These are phyloP conservation scores for Solanum aculeatissimum DNA, from an alignment of 305 asterid species.

Conservation along the genomic window DNA sequence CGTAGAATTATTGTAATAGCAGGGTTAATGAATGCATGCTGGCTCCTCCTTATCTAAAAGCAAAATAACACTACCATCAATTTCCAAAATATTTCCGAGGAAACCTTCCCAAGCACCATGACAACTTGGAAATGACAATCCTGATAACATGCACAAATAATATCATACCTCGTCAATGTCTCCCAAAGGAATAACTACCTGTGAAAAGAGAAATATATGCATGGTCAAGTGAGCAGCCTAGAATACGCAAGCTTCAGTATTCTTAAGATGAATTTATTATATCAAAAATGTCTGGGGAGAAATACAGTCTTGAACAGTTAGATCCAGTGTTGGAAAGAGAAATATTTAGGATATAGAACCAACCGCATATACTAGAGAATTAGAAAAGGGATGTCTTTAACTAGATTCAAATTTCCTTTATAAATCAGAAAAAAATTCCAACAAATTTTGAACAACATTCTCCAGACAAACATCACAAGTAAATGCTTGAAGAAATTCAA, in stretches of 20 bases:
- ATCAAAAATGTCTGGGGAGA: not conserved
- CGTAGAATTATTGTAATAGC: slow-evolving; percentile 91
- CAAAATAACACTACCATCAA: slow-evolving; percentile 2
- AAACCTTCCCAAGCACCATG: not conserved
- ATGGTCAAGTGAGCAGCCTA: not conserved
- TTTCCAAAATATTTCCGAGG: not conserved
- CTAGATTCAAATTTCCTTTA: not conserved
- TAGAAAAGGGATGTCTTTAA: not conserved
- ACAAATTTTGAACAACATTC: not conserved
- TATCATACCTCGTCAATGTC: slow-evolving; percentile 83
- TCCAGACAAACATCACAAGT: not conserved
- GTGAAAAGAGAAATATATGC: slow-evolving; percentile 20
- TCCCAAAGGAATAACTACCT: slow-evolving; percentile 84
- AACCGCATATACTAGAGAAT: not conserved
- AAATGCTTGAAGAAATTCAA: not conserved
- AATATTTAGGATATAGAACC: not conserved
- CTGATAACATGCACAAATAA: slow-evolving; percentile 10
- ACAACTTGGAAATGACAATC: not conserved
- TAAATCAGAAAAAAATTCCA: not conserved
- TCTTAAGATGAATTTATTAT: not conserved
- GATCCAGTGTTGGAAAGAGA: not conserved
- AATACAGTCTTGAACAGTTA: not conserved
- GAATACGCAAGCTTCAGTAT: not conserved
- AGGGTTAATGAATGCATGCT: slow-evolving; percentile 95
- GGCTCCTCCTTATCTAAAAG: slow-evolving; percentile 80